These are phyloP conservation scores for Thermomyces lanuginosus DNA, from an alignment of 2,329 filamentous ascomycete species.

Conservation along the genomic window DNA sequence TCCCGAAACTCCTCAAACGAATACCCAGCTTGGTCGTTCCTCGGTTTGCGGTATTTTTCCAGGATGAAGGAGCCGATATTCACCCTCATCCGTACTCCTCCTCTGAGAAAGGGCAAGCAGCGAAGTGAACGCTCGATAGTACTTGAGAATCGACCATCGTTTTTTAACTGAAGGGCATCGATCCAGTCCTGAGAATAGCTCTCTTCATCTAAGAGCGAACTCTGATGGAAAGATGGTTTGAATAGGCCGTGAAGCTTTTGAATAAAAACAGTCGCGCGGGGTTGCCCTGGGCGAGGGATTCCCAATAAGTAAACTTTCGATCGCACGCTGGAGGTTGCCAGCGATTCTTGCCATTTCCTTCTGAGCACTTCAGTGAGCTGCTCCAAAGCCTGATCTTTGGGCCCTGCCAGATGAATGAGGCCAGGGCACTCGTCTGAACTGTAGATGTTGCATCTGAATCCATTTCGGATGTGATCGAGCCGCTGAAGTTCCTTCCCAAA, in stretches of 20 bases:
- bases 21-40: slow-evolving; percentile 13
- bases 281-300: slow-evolving; percentile 10
- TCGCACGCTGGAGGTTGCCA: slow-evolving; percentile 14
- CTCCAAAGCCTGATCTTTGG: slow-evolving; percentile 18
- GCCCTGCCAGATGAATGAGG: slow-evolving; percentile 18
- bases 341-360: slow-evolving; percentile 14
- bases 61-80: slow-evolving; percentile 28
- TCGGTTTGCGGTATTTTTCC: slow-evolving; percentile 17
- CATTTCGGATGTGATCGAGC: slow-evolving; percentile 29
- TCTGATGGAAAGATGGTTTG: slow-evolving; percentile 12
- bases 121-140: slow-evolving; percentile 17
- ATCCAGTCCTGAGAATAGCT: no score
- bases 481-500: slow-evolving; percentile 28
- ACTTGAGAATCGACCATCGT: slow-evolving; percentile 15
- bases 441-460: slow-evolving; percentile 26
- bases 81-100: slow-evolving; percentile 26
- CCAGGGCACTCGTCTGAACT: slow-evolving; percentile 15
- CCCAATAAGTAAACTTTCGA: slow-evolving; percentile 21
- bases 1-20: slow-evolving; percentile 24
- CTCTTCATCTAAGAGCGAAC: no score
- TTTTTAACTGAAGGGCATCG: slow-evolving; percentile 10
- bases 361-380: slow-evolving; percentile 18
- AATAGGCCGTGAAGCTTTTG: slow-evolving; percentile 9
- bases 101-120: slow-evolving; percentile 16
- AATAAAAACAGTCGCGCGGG: slow-evolving; percentile 13